Evolutionary conservation across 139 green algal species (phyloP).

Genomic region (Chlorella sorokiniana): DNA sequence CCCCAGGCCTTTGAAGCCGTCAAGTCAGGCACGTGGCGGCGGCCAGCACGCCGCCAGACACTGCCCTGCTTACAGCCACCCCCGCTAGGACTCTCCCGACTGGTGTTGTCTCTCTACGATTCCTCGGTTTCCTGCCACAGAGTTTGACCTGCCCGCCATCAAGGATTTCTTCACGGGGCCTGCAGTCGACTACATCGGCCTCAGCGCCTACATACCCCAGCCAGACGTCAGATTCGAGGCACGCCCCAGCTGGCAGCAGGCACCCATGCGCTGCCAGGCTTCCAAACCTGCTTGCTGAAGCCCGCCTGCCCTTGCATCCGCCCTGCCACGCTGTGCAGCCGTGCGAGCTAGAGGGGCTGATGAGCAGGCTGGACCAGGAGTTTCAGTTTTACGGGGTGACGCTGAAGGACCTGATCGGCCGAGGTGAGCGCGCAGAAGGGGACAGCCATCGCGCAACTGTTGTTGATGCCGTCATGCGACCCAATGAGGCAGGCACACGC

Average conservation of each 20-base stretch:
- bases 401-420: slow-evolving; percentile 30
- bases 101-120: not conserved
- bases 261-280: not conserved
- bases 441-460: too few species aligned
- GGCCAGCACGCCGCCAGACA: too few species aligned
- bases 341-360: slow-evolving; percentile 31
- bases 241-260: not conserved
- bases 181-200: slow-evolving; percentile 50
- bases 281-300: not conserved
- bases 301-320: not conserved
- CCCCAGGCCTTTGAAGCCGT: slow-evolving; percentile 29
- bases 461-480: too few species aligned
- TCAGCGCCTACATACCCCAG: slow-evolving; percentile 51
- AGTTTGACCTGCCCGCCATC: slow-evolving; percentile 36
- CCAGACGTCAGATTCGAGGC: slow-evolving; percentile 32
- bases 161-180: slow-evolving; percentile 28
- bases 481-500: too few species aligned
- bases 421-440: not conserved
- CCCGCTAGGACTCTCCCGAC: too few species aligned
- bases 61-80: too few species aligned
- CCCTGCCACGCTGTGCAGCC: not conserved
- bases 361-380: slow-evolving; percentile 24
- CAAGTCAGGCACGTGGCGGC: not conserved
- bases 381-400: slow-evolving; percentile 24
- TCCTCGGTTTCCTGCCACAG: not conserved